A percentile compares a stretch with the other conserved stretches of the same genome.
Evolutionary conservation across 768 basidiomycete species (phyloP).

Genomic region (Rhodotorula babjevae): DNA sequence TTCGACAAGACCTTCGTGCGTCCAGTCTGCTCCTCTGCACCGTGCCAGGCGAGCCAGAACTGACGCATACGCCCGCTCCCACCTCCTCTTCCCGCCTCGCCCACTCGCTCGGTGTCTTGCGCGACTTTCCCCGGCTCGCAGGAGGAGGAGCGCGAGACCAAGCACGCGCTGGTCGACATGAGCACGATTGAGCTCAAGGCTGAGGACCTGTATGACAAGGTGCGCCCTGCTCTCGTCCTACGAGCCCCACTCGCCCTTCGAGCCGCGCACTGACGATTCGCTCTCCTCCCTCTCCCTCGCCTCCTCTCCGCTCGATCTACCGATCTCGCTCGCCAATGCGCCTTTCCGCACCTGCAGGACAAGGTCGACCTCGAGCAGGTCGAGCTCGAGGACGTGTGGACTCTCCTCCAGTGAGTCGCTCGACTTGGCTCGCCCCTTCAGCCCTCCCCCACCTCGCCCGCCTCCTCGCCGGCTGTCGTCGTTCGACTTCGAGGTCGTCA

Average conservation of each 20-base stretch:
- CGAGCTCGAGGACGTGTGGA: constrained; percentile 93
- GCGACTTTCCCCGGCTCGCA: background rate
- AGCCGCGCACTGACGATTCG: background rate
- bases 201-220: constrained; percentile 60
- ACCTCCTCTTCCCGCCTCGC: background rate
- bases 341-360: constrained; percentile 51
- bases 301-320: background rate
- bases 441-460: too few relatives aligned
- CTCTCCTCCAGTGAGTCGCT: constrained; percentile 64
- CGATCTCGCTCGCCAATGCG: background rate
- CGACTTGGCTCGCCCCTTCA: background rate
- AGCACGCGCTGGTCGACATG: constrained; percentile 79
- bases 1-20: constrained; percentile 40
- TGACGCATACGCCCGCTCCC: background rate
- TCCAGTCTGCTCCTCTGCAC: background rate
- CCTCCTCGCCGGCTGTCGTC: background rate
- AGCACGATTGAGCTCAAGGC: constrained; percentile 81
- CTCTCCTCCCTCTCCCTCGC: background rate
- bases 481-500: background rate
- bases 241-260: too few relatives aligned
- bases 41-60: background rate
- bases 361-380: constrained; percentile 98
- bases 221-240: background rate
- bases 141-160: constrained; percentile 38
- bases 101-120: background rate